Evolutionary conservation across 225 moss, liverwort and hornwort species (phyloP).

Genomic region (Lunularia cruciata): DNA sequence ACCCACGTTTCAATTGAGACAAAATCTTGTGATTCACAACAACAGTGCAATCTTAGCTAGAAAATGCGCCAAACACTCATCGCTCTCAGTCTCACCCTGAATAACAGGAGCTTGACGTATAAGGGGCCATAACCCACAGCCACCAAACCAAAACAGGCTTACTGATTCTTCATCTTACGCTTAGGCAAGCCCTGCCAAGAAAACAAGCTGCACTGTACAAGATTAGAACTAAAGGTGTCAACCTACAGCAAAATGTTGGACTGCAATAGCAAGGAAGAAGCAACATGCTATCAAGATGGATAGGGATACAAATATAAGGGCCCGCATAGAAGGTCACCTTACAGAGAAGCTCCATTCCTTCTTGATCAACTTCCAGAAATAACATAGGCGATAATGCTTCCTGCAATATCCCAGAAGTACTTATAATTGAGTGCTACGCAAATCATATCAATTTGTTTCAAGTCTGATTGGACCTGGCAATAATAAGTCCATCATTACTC

Average conservation of each 20-base stretch:
- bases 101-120: constrained; percentile 22
- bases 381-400: constrained; percentile 29
- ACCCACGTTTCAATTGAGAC: no score
- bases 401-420: no score
- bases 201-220: constrained; percentile 15
- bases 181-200: constrained; percentile 32
- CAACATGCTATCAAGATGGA: no score
- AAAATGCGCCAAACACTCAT: neutral
- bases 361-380: constrained; percentile 30
- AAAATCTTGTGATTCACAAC: no score
- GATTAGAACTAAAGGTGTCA: neutral
- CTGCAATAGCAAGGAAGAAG: neutral
- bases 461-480: no score
- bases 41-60: neutral
- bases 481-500: no score
- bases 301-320: no score
- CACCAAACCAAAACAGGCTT: constrained; percentile 35
- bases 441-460: no score
- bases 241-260: neutral
- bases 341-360: constrained; percentile 21
- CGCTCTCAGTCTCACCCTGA: constrained; percentile 16
- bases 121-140: constrained; percentile 26
- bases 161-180: constrained; percentile 24
- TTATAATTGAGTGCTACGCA: no score
- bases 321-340: constrained; percentile 2